Conservation (phyloP, 1,139 yeast genomes). For the Candida sanyaensis region DNA sequence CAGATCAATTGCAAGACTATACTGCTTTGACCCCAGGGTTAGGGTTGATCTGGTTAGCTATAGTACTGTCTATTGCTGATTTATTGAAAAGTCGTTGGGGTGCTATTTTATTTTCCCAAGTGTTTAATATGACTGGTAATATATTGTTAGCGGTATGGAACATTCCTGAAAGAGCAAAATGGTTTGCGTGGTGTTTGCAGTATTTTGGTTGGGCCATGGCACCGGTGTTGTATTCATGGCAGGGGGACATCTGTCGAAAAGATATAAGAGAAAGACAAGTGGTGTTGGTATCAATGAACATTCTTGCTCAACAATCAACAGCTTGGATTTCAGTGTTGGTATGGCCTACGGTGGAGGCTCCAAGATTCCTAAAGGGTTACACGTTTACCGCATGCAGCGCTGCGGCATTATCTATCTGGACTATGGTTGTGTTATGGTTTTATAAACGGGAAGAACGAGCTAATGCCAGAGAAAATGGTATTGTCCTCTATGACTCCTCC, state of each 20-base stretch:
- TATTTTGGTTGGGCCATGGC: constrained; percentile 55
- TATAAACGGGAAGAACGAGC: constrained; percentile 60
- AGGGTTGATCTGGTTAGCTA: constrained; percentile 41
- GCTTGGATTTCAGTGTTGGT: constrained; percentile 50
- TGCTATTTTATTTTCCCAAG: constrained; percentile 57
- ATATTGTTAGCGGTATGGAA: constrained; percentile 48
- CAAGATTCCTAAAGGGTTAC: constrained; percentile 40
- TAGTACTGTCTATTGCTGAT: constrained; percentile 48
- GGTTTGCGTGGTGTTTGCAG: constrained; percentile 50
- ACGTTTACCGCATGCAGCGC: constrained; percentile 56
- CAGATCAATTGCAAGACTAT: constrained; percentile 39
- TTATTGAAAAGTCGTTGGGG: constrained; percentile 56
- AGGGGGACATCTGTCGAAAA: constrained; percentile 45
- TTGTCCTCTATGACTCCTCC: constrained; percentile 46
- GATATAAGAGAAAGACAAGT: constrained; percentile 48
- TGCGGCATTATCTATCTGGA: constrained; percentile 52
- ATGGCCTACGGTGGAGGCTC: constrained; percentile 48
- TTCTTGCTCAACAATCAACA: constrained; percentile 44
- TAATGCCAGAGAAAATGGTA: constrained; percentile 54
- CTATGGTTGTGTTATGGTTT: constrained; percentile 53
- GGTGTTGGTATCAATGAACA: constrained; percentile 45
- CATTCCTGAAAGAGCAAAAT: constrained; percentile 44
- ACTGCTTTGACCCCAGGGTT: constrained; percentile 48
- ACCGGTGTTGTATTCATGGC: constrained; percentile 50
- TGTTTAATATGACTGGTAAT: constrained; percentile 42